Evolutionary conservation across 345 rosid species (phyloP).

Genomic region (Citrus sp.): DNA sequence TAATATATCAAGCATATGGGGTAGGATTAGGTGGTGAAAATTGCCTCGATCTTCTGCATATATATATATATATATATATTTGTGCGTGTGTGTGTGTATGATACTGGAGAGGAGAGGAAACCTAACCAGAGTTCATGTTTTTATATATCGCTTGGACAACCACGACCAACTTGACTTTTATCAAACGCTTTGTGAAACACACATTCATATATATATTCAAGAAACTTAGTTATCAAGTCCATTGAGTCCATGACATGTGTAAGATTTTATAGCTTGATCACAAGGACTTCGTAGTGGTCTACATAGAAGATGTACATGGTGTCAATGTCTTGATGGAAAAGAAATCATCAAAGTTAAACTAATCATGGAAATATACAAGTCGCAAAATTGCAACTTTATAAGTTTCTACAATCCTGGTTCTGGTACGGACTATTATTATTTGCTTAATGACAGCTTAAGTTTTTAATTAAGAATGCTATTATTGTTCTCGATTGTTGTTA

Average conservation of each 20-base stretch:
- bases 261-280: neutral
- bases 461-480: neutral
- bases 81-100: too few species aligned
- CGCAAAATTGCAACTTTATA: neutral
- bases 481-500: neutral
- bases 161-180: constrained; percentile 24
- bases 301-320: neutral
- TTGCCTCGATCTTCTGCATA: neutral
- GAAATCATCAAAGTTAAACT: constrained; percentile 15
- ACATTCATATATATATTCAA: neutral
- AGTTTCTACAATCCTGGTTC: neutral
- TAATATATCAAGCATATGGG: constrained; percentile 13
- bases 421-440: neutral
- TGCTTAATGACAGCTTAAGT: neutral
- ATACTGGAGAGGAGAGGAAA: constrained; percentile 12
- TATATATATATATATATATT: neutral
- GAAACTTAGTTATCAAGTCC: neutral
- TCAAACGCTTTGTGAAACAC: neutral
- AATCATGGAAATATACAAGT: constrained; percentile 3
- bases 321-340: constrained; percentile 28
- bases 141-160: constrained; percentile 19
- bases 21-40: constrained; percentile 36
- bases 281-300: neutral
- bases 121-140: constrained; percentile 18
- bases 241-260: constrained; percentile 12